Base-by-base conservation (phyloP, 305 asterid species). In the Fraxinus nigra region DNA sequence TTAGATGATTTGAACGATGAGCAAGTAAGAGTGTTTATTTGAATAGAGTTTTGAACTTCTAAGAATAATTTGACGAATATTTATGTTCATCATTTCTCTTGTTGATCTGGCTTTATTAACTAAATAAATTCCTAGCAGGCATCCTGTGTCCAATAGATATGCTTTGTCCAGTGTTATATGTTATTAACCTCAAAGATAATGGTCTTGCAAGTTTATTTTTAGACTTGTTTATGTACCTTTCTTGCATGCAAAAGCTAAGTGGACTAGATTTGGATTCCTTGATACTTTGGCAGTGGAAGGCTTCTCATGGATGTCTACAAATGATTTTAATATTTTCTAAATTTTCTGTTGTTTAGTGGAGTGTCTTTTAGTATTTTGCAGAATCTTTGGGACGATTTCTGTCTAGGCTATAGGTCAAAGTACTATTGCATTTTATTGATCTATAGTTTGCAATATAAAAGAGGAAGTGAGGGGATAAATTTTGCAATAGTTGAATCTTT, bases 1-100 rank as follows among this genome's bases (percentile, higher is more conserved):
- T 79, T 84, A 72, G 91, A 89, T 78, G 97, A 92, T 84, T 88
- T 89, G 84, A 92, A 86, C 54, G 97, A 93, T 77, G 98, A 96
- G 73, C 97, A 92, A 89, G 99, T 92, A 88, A 83, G 86, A 80
- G 75, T 78, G 51, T 81, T 73, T 56, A 24, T 34, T 75, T 54
- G 72, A 76, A 67, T 28, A 67, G 37, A 67, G n/a, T 67, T 67
- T 28, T 11, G n/a, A 32, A 70, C 76, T 70, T 70, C 7, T 65
- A 7, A 30, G 76, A 32, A 33, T 70, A 32, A 70, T 70, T 70
- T 11, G 5, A 70, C 5, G 9, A 30, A 30, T 70, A 7, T 70
- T 70, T 67, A 67, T 11, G 35, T 28, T 28, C 74, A 28, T 28
- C 74, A 26, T 13, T 28, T 28, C 35, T 30, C 38, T 28, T 28